Evolutionary conservation across 192 early-diverging fungal genomes (phyloP), one percentile per base, ranked within the genome.

Genomic region (Backusella luteola): DNA sequence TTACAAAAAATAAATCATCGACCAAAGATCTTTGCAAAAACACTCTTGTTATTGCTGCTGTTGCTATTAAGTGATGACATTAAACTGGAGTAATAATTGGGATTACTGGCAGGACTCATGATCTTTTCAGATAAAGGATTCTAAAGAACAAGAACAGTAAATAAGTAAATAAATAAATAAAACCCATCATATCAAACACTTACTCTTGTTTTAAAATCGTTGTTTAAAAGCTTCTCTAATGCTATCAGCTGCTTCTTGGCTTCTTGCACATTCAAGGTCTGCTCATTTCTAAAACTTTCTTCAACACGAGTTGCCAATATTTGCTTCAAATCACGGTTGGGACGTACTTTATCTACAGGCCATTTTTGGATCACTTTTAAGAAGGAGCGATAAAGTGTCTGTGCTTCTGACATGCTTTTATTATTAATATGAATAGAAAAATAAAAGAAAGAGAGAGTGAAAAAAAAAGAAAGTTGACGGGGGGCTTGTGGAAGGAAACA

Each of bases 291-390:
- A 68, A 89, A 89, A 3, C 77, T 77, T 56, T 87, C 84, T 59
- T 80, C 83, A 23, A 89, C 84, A 46, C 86, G 85, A 53, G 76
- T 79, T 19, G 80, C 52, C 35, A 93, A 78, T 21, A 88, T 84
- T 12, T 84, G 83, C 76, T 90, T 92, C 85, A 91, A 86, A 76
- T 90, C 88, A 68, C 91, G 88, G 26, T 86, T 90, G 26, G 92
- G 92, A 15, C 92, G 86, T 42, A 93, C 86, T 76, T 86, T 83
- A 77, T 93, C 92, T 8, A 81, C 81, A 6, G 92, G 92, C 91
- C 92, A 93, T 21, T 81, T 76, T 23, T 84, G 70, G 49, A 91
- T 84, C 12, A 89, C 77, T 15, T 87, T 87, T 59, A 90, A 79
- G 69, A 90, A 93, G 4, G 87, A 76, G 41, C 84, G 79, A 77